Conservation (phyloP, 768 basidiomycete genomes). For the Russula brevipes region DNA sequence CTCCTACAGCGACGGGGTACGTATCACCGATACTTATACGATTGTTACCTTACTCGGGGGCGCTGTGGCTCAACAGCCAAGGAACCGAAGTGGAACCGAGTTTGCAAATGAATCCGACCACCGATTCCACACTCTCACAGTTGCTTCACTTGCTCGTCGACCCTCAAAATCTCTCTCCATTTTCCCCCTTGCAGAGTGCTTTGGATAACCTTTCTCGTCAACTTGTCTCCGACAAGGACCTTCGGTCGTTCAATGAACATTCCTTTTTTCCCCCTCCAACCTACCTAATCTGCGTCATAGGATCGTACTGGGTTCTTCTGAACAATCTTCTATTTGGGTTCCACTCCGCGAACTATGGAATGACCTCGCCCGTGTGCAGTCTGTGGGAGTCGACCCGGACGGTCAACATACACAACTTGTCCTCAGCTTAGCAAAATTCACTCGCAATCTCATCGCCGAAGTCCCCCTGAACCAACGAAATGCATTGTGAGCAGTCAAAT, state of each 20-base stretch:
- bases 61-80: neutral
- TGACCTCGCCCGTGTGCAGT: constrained; percentile 24
- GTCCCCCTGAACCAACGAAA: constrained; percentile 62
- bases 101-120: neutral
- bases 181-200: neutral
- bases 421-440: constrained; percentile 58
- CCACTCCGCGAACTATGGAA: constrained; percentile 43
- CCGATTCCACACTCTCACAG: constrained; percentile 5
- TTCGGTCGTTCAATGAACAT: constrained; percentile 12
- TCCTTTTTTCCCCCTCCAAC: neutral
- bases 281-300: constrained; percentile 5
- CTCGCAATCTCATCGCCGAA: constrained; percentile 79
- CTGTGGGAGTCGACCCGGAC: constrained; percentile 41
- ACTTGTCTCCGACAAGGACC: constrained; percentile 15
- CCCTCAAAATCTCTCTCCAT: neutral
- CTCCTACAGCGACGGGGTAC: no score
- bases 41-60: neutral
- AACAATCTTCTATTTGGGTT: constrained; percentile 20
- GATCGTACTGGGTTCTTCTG: constrained; percentile 14
- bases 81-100: neutral
- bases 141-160: constrained; percentile 9
- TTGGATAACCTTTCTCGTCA: constrained; percentile 13
- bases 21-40: no score
- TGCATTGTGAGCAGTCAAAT: constrained; percentile 58
- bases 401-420: constrained; percentile 31